These are phyloP conservation scores for Rhypophila decipiens DNA, from an alignment of 495 filamentous ascomycete genomes.

Conservation along the genomic window DNA sequence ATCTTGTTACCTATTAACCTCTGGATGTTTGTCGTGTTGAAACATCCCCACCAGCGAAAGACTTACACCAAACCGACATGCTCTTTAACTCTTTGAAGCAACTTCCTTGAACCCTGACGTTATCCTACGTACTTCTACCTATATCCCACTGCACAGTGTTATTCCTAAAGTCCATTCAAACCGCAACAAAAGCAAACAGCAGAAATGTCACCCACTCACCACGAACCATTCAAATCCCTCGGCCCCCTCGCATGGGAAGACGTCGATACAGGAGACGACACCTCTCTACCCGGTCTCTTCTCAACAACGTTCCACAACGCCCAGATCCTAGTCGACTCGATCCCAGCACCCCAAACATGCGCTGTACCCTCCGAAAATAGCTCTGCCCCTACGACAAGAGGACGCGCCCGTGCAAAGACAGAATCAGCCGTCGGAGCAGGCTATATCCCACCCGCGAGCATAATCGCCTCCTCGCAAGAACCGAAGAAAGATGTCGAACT, in stretches of 20 bases:
- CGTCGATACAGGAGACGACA: constrained; percentile 37
- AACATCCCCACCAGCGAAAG: too few relatives aligned
- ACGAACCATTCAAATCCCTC: constrained; percentile 71
- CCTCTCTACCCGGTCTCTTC: constrained; percentile 51
- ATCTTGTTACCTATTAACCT: too few relatives aligned
- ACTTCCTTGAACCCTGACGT: too few relatives aligned
- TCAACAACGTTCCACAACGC: constrained; percentile 54
- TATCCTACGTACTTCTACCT: too few relatives aligned
- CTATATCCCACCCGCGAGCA: background rate
- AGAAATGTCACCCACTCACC: too few relatives aligned
- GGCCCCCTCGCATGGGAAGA: constrained; percentile 60
- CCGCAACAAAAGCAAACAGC: too few relatives aligned
- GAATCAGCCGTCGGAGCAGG: constrained; percentile 21
- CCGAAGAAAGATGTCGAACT: constrained; percentile 9
- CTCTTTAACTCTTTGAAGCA: too few relatives aligned
- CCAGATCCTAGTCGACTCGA: constrained; percentile 67
- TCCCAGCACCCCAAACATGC: constrained; percentile 40
- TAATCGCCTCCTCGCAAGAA: background rate
- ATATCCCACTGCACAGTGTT: too few relatives aligned
- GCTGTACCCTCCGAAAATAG: background rate
- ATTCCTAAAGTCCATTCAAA: too few relatives aligned
- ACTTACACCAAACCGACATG: too few relatives aligned
- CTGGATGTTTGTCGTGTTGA: too few relatives aligned
- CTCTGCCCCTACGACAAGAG: background rate
- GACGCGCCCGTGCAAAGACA: constrained; percentile 23